Percentiles rank a stretch among this genome's conserved stretches.
Evolutionary conservation across 2,329 filamentous ascomycete species (phyloP).

Genomic region (Alternaria brassicae): DNA sequence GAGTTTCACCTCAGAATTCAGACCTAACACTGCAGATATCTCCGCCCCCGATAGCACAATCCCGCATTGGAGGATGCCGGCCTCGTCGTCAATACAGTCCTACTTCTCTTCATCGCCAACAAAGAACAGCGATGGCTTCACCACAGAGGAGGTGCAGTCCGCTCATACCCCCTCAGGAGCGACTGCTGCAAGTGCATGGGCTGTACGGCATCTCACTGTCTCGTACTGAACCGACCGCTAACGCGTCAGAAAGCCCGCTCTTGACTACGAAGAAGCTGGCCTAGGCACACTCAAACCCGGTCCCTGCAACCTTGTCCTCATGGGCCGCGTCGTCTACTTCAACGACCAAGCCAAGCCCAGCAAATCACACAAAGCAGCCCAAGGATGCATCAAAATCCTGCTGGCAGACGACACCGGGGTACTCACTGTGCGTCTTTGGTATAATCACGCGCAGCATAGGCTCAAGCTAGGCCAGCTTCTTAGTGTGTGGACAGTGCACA

Average conservation of each 20-base stretch:
- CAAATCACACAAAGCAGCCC: slow-evolving; percentile 55
- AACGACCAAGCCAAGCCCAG: slow-evolving; percentile 54
- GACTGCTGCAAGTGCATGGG: slow-evolving; percentile 32
- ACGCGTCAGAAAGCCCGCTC: slow-evolving; percentile 51
- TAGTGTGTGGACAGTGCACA: slow-evolving; percentile 64
- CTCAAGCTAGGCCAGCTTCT: slow-evolving; percentile 62
- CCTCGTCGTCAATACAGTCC: slow-evolving; percentile 53
- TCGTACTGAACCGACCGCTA: background rate
- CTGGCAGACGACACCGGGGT: slow-evolving; percentile 64
- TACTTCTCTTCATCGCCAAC: slow-evolving; percentile 47
- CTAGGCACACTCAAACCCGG: slow-evolving; percentile 61
- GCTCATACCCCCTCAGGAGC: slow-evolving; percentile 45
- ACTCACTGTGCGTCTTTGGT: slow-evolving; percentile 64
- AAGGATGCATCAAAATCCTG: slow-evolving; percentile 61
- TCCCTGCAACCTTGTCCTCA: slow-evolving; percentile 59
- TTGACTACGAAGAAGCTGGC: slow-evolving; percentile 57
- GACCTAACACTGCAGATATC: background rate
- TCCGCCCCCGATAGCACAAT: background rate
- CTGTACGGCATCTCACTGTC: slow-evolving; percentile 3
- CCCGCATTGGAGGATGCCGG: slow-evolving; percentile 38
- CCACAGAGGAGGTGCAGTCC: slow-evolving; percentile 54
- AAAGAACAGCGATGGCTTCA: slow-evolving; percentile 61
- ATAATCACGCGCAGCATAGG: slow-evolving; percentile 51
- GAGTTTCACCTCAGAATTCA: background rate
- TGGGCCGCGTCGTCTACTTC: slow-evolving; percentile 65